phyloP scores from a whole-genome alignment of 2,329 filamentous ascomycete species.

The Colletotrichum sp. region DNA sequence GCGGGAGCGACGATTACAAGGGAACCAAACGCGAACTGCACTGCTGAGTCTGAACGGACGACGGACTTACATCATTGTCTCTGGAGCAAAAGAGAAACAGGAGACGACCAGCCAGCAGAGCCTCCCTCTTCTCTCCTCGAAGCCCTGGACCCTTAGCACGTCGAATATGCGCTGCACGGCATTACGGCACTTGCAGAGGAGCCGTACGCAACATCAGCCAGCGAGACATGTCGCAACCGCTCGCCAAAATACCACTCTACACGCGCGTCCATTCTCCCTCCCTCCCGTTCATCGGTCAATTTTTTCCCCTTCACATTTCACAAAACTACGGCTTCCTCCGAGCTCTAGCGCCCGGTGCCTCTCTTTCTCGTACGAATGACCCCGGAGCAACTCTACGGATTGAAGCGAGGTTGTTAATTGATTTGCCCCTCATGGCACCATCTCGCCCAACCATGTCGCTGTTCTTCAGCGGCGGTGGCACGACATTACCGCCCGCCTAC shows the following conservation, averaged over 20 bases:
- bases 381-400: neutral
- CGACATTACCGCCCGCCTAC: neutral
- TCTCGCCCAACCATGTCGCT: neutral
- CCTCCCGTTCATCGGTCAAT: neutral
- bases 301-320: neutral
- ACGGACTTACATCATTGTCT: neutral
- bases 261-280: neutral
- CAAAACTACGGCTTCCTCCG: neutral
- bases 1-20: neutral
- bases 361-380: neutral
- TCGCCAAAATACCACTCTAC: neutral
- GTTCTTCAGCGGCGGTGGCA: constrained; percentile 1
- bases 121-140: neutral
- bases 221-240: neutral
- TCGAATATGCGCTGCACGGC: neutral
- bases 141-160: neutral
- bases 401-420: neutral
- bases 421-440: neutral
- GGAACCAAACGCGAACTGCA: neutral
- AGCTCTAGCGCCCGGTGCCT: neutral
- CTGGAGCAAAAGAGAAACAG: neutral
- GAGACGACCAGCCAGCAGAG: neutral
- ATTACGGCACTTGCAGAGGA: neutral
- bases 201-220: neutral
- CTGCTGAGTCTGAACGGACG: neutral